Conservation (phyloP, 805 yeast genomes). For the Nakazawaea holstii region DNA sequence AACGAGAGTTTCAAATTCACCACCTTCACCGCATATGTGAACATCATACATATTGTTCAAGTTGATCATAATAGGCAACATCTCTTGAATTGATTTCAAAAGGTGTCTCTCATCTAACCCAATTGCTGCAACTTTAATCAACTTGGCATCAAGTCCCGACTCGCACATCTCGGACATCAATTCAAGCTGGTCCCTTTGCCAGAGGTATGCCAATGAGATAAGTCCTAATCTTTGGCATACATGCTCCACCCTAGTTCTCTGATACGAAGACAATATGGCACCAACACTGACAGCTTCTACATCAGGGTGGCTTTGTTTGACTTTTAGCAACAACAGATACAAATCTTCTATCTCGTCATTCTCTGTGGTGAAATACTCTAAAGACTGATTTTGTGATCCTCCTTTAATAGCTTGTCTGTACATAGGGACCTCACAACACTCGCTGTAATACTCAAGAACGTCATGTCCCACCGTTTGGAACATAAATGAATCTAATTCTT, state of each 20-base stretch:
- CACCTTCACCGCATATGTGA: conserved; percentile 98
- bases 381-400: conserved; percentile 50
- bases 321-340: conserved; percentile 41
- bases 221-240: conserved; percentile 75
- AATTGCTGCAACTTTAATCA: conserved; percentile 90
- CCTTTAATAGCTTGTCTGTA: conserved; percentile 66
- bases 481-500: conserved; percentile 93
- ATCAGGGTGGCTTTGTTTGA: conserved; percentile 57
- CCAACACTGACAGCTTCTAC: conserved; percentile 89
- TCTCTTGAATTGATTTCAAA: conserved; percentile 59
- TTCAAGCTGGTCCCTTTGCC: conserved; percentile 84
- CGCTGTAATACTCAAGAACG: conserved; percentile 55
- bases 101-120: conserved; percentile 68
- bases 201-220: conserved; percentile 67
- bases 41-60: conserved; percentile 69
- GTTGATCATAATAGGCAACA: conserved; percentile 50
- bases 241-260: conserved; percentile 87
- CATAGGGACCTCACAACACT: conserved; percentile 76
- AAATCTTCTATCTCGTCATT: conserved; percentile 90
- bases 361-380: conserved; percentile 65
- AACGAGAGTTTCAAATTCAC: conserved; percentile 93
- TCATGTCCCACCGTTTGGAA: conserved; percentile 96
- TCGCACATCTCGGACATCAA: conserved; percentile 78
- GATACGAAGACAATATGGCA: conserved; percentile 93
- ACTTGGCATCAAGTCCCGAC: conserved; percentile 67